phyloP scores from a whole-genome alignment of 768 basidiomycete species.

The Pleurotus pulmonarius region DNA sequence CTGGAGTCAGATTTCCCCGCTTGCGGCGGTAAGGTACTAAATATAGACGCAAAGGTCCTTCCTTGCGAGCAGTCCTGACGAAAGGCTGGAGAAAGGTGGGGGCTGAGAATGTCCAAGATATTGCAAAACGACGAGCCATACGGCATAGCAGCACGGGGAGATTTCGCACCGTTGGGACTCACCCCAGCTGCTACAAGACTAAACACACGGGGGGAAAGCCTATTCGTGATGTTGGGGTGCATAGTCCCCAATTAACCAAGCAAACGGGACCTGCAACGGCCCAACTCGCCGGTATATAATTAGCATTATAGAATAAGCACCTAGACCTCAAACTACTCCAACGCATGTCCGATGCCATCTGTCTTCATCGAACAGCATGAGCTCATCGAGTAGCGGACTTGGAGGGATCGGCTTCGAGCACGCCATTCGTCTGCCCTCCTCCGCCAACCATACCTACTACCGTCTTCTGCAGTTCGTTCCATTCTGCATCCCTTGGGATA shows the following conservation, averaged over 20 bases:
- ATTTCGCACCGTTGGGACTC: too few relatives aligned
- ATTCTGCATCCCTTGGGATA: constrained; percentile 85
- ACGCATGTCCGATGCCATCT: background rate
- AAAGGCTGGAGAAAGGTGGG: too few relatives aligned
- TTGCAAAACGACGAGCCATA: too few relatives aligned
- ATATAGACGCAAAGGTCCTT: too few relatives aligned
- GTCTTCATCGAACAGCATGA: background rate
- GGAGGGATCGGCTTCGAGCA: constrained; percentile 25
- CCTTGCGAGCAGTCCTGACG: too few relatives aligned
- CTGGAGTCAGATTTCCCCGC: too few relatives aligned
- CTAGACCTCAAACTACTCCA: constrained; percentile 3
- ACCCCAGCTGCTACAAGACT: too few relatives aligned
- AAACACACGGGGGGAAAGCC: too few relatives aligned
- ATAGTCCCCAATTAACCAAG: background rate
- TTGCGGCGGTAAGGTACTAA: too few relatives aligned
- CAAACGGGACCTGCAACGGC: background rate
- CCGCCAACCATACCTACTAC: constrained; percentile 68
- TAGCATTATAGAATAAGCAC: background rate
- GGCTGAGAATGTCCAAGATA: too few relatives aligned
- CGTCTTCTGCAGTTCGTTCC: constrained; percentile 90
- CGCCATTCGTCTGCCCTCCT: constrained; percentile 40
- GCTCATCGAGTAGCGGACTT: constrained; percentile 29
- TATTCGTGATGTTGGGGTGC: too few relatives aligned
- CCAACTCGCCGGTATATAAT: background rate
- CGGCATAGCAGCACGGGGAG: too few relatives aligned